Evolutionary conservation across 768 basidiomycete genomes (phyloP), one percentile per base, ranked within the genome.

Genomic region (Tephrocybe sp.): DNA sequence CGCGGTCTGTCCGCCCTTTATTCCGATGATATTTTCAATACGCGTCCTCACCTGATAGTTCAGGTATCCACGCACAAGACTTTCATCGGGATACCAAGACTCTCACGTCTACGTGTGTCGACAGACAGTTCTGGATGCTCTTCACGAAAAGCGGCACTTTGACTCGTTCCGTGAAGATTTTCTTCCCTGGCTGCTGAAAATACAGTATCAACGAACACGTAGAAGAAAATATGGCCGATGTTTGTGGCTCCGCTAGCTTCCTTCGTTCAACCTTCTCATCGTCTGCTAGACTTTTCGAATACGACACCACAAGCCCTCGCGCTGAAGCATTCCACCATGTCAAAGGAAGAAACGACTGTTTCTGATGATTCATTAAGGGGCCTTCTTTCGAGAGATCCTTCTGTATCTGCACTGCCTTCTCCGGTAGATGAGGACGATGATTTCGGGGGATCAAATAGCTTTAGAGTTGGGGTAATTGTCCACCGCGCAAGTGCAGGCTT

Each of bases 21-120:
- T 45, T 31, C 22, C 31, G 32, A 44, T 44, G 14, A 2, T 22
- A 22, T 42, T 42, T n/a, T 26, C 33, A 31, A 12, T 47, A 47
- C 23, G 23, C 38, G 36, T 46, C 16, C 41, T 59, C 22, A 48
- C 43, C 44, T 23, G 43, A 36, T 36, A 26, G 26, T 26, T 30
- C 59, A 92, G 92, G 45, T 85, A 89, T 63, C 88, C 92, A 7
- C 80, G 81, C 23, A 74, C 80, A 26, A 82, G 75, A 33, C 68
- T 97, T 26, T 86, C 89, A 2, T 78, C 81, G 11, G 76, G 70
- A 31, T 75, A 87, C 31, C 82, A 84, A 56, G 94, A 97, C 61
- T 90, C 94, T 0, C 94, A 97, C 66, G 88, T 96, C 30, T 97
- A 96, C 60, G 83, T 96, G 31, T 93, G 92, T 71, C 80, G 82